Percentiles rank a stretch among this genome's conserved stretches.
phyloP scores from a whole-genome alignment of 257 asterid genomes.

The Solanum okadae region DNA sequence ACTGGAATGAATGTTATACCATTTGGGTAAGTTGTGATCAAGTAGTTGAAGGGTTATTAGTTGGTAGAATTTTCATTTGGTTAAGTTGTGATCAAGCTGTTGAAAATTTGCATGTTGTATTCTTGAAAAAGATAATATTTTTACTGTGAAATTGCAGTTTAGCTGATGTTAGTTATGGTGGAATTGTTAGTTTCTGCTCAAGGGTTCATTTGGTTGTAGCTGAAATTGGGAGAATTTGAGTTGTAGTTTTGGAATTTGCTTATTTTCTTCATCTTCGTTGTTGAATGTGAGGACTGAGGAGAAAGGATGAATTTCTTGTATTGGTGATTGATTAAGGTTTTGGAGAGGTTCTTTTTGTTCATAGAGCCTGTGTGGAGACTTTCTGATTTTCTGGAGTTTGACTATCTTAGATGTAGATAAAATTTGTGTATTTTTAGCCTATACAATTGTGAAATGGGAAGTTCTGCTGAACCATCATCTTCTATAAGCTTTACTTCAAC shows the following conservation, averaged over 20 bases:
- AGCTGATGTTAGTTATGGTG: neutral
- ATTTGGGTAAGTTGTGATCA: neutral
- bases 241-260: neutral
- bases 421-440: neutral
- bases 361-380: neutral
- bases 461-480: constrained; percentile 49
- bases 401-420: neutral
- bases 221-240: neutral
- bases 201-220: neutral
- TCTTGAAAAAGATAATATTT: neutral
- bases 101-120: neutral
- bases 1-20: neutral
- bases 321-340: neutral
- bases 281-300: neutral
- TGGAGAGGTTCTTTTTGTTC: neutral
- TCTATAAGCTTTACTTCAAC: constrained; percentile 53
- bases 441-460: neutral
- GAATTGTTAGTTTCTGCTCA: neutral
- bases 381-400: neutral
- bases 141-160: neutral
- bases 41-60: neutral
- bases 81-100: neutral
- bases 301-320: neutral
- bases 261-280: neutral
- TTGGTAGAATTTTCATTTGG: neutral